Evolutionary conservation across 1,284 basidiomycete species (phyloP).

Genomic region (Afroboletus lepidellus): DNA sequence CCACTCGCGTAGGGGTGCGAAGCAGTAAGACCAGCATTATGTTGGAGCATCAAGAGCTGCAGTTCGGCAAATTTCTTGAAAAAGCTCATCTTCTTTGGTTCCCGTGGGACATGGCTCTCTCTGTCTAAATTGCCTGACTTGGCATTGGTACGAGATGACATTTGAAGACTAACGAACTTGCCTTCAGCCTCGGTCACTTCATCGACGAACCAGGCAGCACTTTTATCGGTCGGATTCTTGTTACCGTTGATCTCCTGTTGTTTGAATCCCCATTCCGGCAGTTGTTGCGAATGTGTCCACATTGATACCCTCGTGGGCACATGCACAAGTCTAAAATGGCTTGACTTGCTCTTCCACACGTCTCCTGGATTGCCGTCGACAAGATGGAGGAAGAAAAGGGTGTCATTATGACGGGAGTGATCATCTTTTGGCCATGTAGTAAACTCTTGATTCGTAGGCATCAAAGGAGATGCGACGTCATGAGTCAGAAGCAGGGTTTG

Average conservation of each 20-base stretch:
- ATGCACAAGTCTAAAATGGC: constrained; percentile 89
- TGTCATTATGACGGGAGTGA: constrained; percentile 77
- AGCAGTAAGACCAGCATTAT: constrained; percentile 94
- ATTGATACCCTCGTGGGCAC: constrained; percentile 87
- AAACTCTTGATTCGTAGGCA: constrained; percentile 98
- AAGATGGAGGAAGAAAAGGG: constrained; percentile 77
- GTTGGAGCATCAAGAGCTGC: constrained; percentile 94
- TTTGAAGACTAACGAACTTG: constrained; percentile 37
- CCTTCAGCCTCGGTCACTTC: constrained; percentile 75
- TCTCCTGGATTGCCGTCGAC: constrained; percentile 74
- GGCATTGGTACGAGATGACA: not conserved
- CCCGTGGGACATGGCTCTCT: constrained; percentile 48
- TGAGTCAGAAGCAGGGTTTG: constrained; percentile 87
- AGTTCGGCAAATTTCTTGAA: constrained; percentile 94
- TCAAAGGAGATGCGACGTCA: constrained; percentile 95
- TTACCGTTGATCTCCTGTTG: constrained; percentile 99
- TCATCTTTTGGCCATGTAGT: constrained; percentile 85
- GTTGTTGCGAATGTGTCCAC: constrained; percentile 84
- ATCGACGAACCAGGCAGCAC: constrained; percentile 86
- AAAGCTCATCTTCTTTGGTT: constrained; percentile 84
- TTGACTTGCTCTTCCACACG: constrained; percentile 87
- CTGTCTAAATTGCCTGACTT: constrained; percentile 16
- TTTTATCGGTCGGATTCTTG: constrained; percentile 85
- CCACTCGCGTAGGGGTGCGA: constrained; percentile 94
- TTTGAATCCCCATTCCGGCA: constrained; percentile 96